Evolutionary conservation across 495 filamentous ascomycete genomes (phyloP).

Genomic region (Aspergillus taichungensis): DNA sequence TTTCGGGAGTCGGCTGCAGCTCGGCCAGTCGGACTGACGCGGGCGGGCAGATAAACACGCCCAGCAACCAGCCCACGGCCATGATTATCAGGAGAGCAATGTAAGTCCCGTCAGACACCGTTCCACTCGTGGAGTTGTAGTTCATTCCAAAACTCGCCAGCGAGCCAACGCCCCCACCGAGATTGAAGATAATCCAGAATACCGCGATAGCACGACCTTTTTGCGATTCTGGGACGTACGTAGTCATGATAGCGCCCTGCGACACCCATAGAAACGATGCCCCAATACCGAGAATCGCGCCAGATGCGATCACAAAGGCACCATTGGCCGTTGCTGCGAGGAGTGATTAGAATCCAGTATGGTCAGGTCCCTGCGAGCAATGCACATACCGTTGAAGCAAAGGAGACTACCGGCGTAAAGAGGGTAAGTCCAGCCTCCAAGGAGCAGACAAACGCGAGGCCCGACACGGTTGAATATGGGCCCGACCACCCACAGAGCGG

Average conservation of each 20-base stretch:
- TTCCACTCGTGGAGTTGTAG: constrained; percentile 34
- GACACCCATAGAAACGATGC: constrained; percentile 45
- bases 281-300: constrained; percentile 41
- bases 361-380: neutral
- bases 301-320: constrained; percentile 66
- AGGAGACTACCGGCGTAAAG: constrained; percentile 35
- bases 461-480: constrained; percentile 35
- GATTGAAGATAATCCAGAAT: constrained; percentile 50
- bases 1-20: constrained; percentile 14
- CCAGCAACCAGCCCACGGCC: constrained; percentile 36
- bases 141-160: constrained; percentile 42
- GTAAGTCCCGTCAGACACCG: constrained; percentile 39
- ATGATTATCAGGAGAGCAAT: constrained; percentile 42
- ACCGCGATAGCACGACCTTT: constrained; percentile 43
- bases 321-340: constrained; percentile 60
- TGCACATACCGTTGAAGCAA: constrained; percentile 26
- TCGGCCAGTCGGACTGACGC: constrained; percentile 39
- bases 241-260: constrained; percentile 50
- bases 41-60: constrained; percentile 44
- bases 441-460: constrained; percentile 28
- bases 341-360: neutral
- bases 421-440: constrained; percentile 37
- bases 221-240: constrained; percentile 39
- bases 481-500: constrained; percentile 35
- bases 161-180: constrained; percentile 42